These are phyloP conservation scores for Auriscalpium vulgare DNA, from an alignment of 768 basidiomycete species.

Conservation along the genomic window DNA sequence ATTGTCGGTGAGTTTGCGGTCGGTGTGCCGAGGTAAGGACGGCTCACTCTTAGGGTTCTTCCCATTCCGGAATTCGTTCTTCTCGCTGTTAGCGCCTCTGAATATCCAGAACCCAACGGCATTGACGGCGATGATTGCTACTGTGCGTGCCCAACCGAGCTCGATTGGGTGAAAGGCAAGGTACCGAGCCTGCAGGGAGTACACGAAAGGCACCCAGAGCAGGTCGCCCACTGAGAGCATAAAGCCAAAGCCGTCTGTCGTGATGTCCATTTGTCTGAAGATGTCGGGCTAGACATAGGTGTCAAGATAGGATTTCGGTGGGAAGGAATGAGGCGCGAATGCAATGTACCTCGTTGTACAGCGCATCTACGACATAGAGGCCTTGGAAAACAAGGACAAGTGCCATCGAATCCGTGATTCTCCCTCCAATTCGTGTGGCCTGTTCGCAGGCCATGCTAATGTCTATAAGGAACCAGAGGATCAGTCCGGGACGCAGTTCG, in stretches of 20 bases:
- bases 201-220: slow-evolving; percentile 90
- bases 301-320: neutral
- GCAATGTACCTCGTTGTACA: slow-evolving; percentile 78
- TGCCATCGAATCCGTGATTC: slow-evolving; percentile 86
- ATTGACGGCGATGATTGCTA: slow-evolving; percentile 57
- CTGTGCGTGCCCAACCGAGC: slow-evolving; percentile 53
- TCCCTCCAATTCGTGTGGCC: slow-evolving; percentile 67
- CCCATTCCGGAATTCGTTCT: slow-evolving; percentile 92
- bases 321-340: neutral
- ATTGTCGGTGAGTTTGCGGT: too few species aligned
- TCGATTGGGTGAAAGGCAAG: slow-evolving; percentile 85
- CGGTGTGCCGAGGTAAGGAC: too few species aligned
- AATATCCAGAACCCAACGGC: slow-evolving; percentile 86
- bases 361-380: slow-evolving; percentile 77
- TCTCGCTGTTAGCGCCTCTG: slow-evolving; percentile 81
- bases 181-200: slow-evolving; percentile 89
- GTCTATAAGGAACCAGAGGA: slow-evolving; percentile 87
- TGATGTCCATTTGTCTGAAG: slow-evolving; percentile 96
- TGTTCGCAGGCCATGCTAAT: slow-evolving; percentile 90
- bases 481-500: slow-evolving; percentile 85
- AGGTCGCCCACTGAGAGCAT: slow-evolving; percentile 95
- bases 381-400: slow-evolving; percentile 80
- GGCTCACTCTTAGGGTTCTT: slow-evolving; percentile 81
- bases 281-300: slow-evolving; percentile 58
- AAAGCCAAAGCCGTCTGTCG: slow-evolving; percentile 95